Conservation (phyloP, 805 yeast genomes). For the Saturnispora saitoi region DNA sequence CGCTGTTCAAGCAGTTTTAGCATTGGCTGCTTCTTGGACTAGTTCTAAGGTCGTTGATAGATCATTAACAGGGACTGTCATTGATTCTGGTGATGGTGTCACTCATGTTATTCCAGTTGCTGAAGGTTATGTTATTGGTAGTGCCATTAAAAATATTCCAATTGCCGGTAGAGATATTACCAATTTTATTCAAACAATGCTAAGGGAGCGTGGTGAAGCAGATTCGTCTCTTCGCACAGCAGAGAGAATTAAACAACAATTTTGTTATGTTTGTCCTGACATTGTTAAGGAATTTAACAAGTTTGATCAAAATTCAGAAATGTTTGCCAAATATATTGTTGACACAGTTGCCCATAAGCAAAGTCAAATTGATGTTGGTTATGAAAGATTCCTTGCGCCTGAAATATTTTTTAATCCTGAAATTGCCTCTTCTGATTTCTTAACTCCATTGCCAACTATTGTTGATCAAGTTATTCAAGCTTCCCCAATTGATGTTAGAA, state of each 20-base stretch:
- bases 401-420: conserved; percentile 98
- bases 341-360: conserved; percentile 66
- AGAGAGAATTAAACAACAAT: conserved; percentile 92
- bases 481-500: conserved; percentile 96
- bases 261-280: conserved; percentile 96
- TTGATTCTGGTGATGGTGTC: conserved; percentile 98
- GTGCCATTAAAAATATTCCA: conserved; percentile 95
- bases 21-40: conserved; percentile 98
- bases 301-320: conserved; percentile 88
- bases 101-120: conserved; percentile 99
- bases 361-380: conserved; percentile 83
- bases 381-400: conserved; percentile 97
- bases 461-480: conserved; percentile 94
- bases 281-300: conserved; percentile 93
- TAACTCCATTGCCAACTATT: conserved; percentile 92
- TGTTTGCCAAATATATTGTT: conserved; percentile 86
- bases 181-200: conserved; percentile 78
- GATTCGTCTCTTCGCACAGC: conserved; percentile 94
- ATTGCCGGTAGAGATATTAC: conserved; percentile 99
- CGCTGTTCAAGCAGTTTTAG: conserved; percentile 98
- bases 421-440: conserved; percentile 87
- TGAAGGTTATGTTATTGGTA: conserved; percentile 97
- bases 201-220: conserved; percentile 94
- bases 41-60: conserved; percentile 91
- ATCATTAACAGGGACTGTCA: conserved; percentile 95